These are phyloP conservation scores for Simmondsia chinensis DNA, from an alignment of 148 eudicot genomes.

Conservation along the genomic window DNA sequence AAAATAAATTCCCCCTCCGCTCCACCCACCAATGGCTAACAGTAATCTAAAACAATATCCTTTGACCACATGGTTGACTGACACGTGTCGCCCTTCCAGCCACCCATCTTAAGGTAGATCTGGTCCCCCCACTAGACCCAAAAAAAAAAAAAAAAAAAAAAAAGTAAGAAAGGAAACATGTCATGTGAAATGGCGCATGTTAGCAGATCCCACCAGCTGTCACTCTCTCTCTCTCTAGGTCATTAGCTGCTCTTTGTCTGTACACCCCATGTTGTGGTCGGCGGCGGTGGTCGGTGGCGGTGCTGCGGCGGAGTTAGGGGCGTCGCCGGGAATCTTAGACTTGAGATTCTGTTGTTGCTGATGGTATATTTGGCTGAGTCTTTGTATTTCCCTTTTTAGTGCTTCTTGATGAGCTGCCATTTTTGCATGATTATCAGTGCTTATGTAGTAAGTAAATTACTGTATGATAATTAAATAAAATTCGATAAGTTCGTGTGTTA, in stretches of 20 bases:
- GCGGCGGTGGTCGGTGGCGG: conserved; percentile 4
- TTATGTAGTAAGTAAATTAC: too few species aligned
- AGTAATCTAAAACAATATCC: neutral
- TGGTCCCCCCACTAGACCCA: too few species aligned
- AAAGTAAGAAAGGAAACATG: conserved; percentile 22
- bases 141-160: conserved; percentile 2
- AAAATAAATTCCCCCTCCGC: too few species aligned
- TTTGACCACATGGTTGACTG: too few species aligned
- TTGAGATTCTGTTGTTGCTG: neutral
- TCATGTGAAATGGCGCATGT: conserved; percentile 35
- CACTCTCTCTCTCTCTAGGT: conserved; percentile 13
- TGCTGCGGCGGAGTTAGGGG: neutral
- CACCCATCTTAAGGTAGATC: too few species aligned
- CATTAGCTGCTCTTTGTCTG: conserved; percentile 35
- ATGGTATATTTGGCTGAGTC: conserved; percentile 18
- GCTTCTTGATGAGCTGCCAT: conserved; percentile 35
- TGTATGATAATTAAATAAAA: too few species aligned
- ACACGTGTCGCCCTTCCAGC: too few species aligned
- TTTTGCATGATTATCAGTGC: conserved; percentile 67
- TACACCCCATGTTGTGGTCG: conserved; percentile 21
- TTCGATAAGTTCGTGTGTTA: too few species aligned
- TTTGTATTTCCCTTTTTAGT: conserved; percentile 40
- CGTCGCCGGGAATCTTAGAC: neutral
- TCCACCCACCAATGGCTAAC: too few species aligned
- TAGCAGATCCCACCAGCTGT: conserved; percentile 18